Percentiles rank a stretch among this genome's conserved stretches.
phyloP scores from a whole-genome alignment of 2,329 filamentous ascomycete genomes.

The Apiospora rasikravindrae region DNA sequence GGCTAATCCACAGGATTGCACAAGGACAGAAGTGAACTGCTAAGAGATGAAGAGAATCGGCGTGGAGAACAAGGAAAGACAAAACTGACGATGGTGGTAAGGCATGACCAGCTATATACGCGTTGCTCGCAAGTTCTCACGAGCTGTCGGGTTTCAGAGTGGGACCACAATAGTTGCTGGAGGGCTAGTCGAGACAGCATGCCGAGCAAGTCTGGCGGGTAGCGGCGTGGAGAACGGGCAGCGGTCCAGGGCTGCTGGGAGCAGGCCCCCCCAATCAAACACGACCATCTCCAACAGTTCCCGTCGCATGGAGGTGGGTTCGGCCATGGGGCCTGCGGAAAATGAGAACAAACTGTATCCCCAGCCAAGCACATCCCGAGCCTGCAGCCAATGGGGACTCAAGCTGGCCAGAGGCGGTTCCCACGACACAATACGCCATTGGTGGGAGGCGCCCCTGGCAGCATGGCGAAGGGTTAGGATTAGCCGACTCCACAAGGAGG shows the following conservation, averaged over 20 bases:
- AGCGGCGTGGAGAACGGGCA: neutral
- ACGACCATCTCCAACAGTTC: slow-evolving; percentile 25
- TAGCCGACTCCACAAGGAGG: slow-evolving; percentile 11
- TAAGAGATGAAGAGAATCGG: slow-evolving; percentile 31
- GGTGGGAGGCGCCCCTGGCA: neutral
- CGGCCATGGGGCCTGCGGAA: slow-evolving; percentile 13
- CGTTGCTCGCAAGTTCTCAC: slow-evolving; percentile 15
- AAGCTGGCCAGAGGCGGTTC: neutral
- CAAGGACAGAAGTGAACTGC: slow-evolving; percentile 30
- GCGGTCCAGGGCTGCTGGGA: neutral
- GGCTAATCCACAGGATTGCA: slow-evolving; percentile 36
- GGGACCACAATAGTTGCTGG: neutral
- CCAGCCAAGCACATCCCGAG: neutral
- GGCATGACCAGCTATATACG: slow-evolving; percentile 24
- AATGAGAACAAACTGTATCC: neutral
- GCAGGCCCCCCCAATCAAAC: slow-evolving; percentile 2
- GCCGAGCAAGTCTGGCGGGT: slow-evolving; percentile 1
- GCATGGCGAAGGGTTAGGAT: neutral
- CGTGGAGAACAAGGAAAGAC: slow-evolving; percentile 21
- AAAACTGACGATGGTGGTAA: slow-evolving; percentile 19
- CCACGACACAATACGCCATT: slow-evolving; percentile 11
- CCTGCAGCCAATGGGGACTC: neutral
- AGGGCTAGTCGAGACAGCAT: slow-evolving; percentile 11
- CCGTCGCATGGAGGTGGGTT: slow-evolving; percentile 25
- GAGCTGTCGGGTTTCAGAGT: slow-evolving; percentile 11